Evolutionary conservation across 305 asterid genomes (phyloP).

Genomic region (Fraxinus nigra): DNA sequence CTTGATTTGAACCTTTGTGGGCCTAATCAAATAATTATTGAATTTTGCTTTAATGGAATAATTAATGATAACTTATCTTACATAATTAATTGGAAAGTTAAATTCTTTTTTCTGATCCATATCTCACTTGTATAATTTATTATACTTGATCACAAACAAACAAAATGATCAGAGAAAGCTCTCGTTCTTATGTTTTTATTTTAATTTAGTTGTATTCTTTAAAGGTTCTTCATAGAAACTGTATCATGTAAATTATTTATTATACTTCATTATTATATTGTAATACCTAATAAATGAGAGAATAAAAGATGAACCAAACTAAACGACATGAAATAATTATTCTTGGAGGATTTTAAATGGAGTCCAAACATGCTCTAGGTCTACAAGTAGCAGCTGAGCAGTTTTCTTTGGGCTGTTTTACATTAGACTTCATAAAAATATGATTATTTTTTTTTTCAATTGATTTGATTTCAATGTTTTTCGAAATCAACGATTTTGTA

Average conservation of each 20-base stretch:
- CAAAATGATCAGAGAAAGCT: slow-evolving; percentile 26
- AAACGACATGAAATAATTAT: background rate
- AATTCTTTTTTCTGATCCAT: background rate
- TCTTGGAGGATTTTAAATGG: background rate
- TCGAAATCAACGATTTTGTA: background rate
- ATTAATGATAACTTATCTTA: slow-evolving; percentile 27
- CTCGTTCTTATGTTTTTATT: background rate
- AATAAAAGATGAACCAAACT: background rate
- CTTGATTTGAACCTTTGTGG: slow-evolving; percentile 53
- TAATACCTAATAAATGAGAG: background rate
- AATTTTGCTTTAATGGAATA: slow-evolving; percentile 16
- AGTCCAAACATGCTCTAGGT: background rate
- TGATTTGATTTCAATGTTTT: background rate
- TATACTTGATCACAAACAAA: slow-evolving; percentile 22
- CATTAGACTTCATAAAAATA: too few species aligned
- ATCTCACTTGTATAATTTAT: background rate
- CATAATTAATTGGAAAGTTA: slow-evolving; percentile 3
- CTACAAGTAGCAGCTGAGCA: background rate
- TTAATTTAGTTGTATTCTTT: background rate
- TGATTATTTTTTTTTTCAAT: background rate
- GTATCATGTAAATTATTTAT: background rate
- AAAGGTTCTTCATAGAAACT: background rate
- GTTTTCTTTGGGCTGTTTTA: background rate
- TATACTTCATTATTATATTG: background rate
- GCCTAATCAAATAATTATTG: slow-evolving; percentile 24